These are phyloP conservation scores for Hamamelis virginiana DNA, from an alignment of 164 flowering plant species.

Conservation along the genomic window DNA sequence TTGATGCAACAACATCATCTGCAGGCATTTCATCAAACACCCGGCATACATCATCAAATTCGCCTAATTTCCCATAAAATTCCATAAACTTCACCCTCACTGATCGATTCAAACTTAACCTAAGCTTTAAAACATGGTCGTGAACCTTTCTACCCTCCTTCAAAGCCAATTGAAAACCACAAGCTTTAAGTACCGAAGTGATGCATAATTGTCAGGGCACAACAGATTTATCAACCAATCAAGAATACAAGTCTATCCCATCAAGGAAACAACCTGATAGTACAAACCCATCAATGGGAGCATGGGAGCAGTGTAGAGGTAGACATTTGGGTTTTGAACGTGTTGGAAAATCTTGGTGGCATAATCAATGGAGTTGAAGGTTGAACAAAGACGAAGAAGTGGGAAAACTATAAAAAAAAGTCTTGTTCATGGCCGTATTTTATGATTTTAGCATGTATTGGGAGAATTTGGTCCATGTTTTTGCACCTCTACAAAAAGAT, in stretches of 20 bases:
- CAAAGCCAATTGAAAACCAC: constrained; percentile 22
- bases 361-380: constrained; percentile 25
- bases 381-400: constrained; percentile 31
- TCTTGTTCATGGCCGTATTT: constrained; percentile 23
- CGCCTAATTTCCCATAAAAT: constrained; percentile 36
- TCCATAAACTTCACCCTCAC: constrained; percentile 31
- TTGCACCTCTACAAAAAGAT: constrained; percentile 23
- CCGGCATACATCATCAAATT: constrained; percentile 21
- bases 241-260: constrained; percentile 20
- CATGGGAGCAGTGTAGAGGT: constrained; percentile 38
- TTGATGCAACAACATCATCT: constrained; percentile 29
- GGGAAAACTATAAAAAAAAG: constrained; percentile 35
- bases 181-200: constrained; percentile 31
- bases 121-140: constrained; percentile 33
- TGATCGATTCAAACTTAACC: constrained; percentile 17
- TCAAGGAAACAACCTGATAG: constrained; percentile 22
- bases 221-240: constrained; percentile 19
- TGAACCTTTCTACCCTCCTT: constrained; percentile 30
- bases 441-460: constrained; percentile 26
- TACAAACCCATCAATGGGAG: constrained; percentile 32
- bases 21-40: constrained; percentile 34
- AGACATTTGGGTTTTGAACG: constrained; percentile 31
- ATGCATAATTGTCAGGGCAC: constrained; percentile 25
- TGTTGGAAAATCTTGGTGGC: constrained; percentile 26
- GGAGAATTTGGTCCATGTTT: constrained; percentile 17